Conservation (phyloP, 805 yeast species). For the Kodamaea jinghongensis region DNA sequence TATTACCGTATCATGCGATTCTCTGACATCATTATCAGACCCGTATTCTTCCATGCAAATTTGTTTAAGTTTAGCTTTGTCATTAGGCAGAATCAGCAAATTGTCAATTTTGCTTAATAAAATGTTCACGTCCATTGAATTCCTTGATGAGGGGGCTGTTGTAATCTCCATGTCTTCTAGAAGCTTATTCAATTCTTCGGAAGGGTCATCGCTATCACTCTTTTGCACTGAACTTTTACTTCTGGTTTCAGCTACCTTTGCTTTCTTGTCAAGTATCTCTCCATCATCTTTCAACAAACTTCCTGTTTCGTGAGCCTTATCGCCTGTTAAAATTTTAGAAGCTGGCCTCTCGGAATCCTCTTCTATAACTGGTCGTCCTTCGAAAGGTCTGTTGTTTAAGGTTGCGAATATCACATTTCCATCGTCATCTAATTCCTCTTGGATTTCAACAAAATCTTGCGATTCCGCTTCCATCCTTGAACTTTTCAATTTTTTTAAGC, state of each 20-base stretch:
- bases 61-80: slow-evolving; percentile 25
- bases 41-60: slow-evolving; percentile 20
- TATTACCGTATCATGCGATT: too few relatives aligned
- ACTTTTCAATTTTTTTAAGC: slow-evolving; percentile 1
- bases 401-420: slow-evolving; percentile 54
- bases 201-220: slow-evolving; percentile 5
- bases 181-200: slow-evolving; percentile 27
- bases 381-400: slow-evolving; percentile 21
- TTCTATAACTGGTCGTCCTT: background rate
- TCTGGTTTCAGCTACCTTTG: background rate
- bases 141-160: slow-evolving; percentile 28
- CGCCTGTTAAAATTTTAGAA: too few relatives aligned
- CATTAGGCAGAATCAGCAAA: slow-evolving; percentile 25
- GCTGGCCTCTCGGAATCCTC: too few relatives aligned
- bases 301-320: too few relatives aligned
- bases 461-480: slow-evolving; percentile 31
- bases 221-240: background rate
- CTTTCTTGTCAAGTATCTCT: too few relatives aligned
- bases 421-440: slow-evolving; percentile 78
- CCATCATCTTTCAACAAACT: too few relatives aligned
- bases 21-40: background rate
- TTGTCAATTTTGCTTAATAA: slow-evolving; percentile 25
- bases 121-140: slow-evolving; percentile 16
- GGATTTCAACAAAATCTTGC: slow-evolving; percentile 74
- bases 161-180: slow-evolving; percentile 35